Base-by-base conservation (phyloP, 306 rosid species). In the Vigna angularis region DNA sequence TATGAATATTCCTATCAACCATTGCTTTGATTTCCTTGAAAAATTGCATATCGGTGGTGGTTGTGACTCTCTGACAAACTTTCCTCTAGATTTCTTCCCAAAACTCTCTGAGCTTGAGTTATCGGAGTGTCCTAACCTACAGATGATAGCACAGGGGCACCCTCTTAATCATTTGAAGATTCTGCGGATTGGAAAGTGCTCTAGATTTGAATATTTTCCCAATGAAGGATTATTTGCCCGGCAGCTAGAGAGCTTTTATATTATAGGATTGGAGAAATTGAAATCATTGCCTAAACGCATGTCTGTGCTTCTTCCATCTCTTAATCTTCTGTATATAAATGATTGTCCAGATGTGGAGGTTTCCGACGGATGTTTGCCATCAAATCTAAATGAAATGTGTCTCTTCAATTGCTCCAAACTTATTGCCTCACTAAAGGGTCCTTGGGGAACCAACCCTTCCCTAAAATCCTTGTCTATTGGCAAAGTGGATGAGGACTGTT, bases 291-390 rank as follows among this genome's bases (percentile, higher is more conserved):
- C 67, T 6, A 18, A 30, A 32, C 2, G 1, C 12, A 61, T 30
- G 45, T 5, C 9, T 61, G 1, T 5, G 5, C 22, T 30, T 5
- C 67, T 61, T 30, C 67, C 67, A 61, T 61, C 20, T 61, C 67
- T 61, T 32, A 3, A 0, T 7, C 0, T 0, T 1, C 4, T 61
- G 34, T 5, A 0, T 0, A 28, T 59, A 59, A 2, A 0, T 0
- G 11, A 59, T 59, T 59, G 12, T 59, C 66, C 66, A 26, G 16
- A 5, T 13, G 65, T 28, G 4, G 65, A 58, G 65, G 28, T 30
- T 10, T 6, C 36, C 7, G 12, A 61, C 7, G 66, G 42, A 61
- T 18, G 44, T 61, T 61, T 61, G 20, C 66, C 66, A 13, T 61
- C 44, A 61, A 61, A 61, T 61, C 45, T 61, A 3, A 15, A 7